phyloP scores from a whole-genome alignment of 2,329 filamentous ascomycete genomes.

The Balansia obtecta region DNA sequence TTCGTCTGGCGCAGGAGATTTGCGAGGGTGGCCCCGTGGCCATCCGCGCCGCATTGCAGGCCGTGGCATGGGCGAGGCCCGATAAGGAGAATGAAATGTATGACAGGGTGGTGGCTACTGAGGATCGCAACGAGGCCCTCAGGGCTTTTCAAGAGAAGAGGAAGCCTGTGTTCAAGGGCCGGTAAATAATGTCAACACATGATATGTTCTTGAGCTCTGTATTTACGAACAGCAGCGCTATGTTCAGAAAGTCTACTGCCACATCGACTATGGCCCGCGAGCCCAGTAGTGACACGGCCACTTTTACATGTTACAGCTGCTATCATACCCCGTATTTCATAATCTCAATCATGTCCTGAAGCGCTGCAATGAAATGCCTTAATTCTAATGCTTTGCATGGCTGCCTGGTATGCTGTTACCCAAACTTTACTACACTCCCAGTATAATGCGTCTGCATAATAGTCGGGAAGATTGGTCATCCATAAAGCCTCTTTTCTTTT shows the following conservation, averaged over 20 bases:
- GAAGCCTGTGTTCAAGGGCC: conserved; percentile 44
- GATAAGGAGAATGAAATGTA: conserved; percentile 82
- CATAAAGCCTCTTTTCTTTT: background rate
- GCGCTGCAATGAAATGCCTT: background rate
- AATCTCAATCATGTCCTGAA: no score
- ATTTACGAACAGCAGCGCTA: background rate
- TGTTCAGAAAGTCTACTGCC: background rate
- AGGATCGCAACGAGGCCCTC: conserved; percentile 81
- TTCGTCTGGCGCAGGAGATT: conserved; percentile 71
- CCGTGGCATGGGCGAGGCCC: conserved; percentile 61
- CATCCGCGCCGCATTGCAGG: conserved; percentile 64
- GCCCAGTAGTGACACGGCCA: no score
- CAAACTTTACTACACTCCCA: background rate
- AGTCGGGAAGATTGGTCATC: background rate
- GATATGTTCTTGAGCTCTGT: background rate
- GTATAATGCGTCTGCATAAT: background rate
- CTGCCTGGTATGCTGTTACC: background rate
- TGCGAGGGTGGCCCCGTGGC: conserved; percentile 84
- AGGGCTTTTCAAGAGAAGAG: conserved; percentile 63
- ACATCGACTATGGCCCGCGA: no score
- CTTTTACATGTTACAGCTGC: background rate
- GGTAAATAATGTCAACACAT: conserved; percentile 19
- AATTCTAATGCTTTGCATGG: background rate
- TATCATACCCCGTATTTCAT: no score
- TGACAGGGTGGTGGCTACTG: conserved; percentile 66